Evolutionary conservation across 257 asterid species (phyloP).

Genomic region (Fraxinus cuspidata): DNA sequence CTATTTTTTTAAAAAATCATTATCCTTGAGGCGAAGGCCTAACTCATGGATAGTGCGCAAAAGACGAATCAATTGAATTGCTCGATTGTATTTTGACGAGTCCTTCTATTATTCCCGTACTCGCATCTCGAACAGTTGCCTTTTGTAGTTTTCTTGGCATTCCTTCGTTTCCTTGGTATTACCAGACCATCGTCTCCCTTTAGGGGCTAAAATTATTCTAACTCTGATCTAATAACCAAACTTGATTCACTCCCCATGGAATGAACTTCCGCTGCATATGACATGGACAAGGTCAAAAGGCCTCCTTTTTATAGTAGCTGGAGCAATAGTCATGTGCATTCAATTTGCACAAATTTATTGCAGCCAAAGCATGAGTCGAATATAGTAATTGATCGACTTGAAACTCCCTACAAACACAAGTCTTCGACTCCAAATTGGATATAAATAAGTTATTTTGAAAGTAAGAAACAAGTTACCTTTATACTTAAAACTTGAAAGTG

Average conservation of each 20-base stretch:
- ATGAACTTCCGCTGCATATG: not conserved
- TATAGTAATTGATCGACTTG: not conserved
- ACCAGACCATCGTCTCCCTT: not conserved
- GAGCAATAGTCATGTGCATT: not conserved
- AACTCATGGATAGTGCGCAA: no score
- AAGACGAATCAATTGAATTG: not conserved
- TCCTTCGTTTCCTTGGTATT: not conserved
- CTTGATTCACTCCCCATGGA: not conserved
- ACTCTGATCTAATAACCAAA: not conserved
- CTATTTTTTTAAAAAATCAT: no score
- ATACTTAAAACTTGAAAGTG: no score
- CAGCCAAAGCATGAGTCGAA: not conserved
- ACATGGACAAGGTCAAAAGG: not conserved
- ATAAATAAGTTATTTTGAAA: no score
- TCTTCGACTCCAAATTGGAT: not conserved
- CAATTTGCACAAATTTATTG: not conserved
- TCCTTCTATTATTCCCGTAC: not conserved
- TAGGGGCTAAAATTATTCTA: not conserved
- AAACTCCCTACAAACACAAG: constrained; percentile 1
- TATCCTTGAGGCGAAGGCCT: no score
- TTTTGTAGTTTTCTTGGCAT: not conserved
- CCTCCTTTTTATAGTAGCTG: not conserved
- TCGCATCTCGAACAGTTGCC: not conserved
- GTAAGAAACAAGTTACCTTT: no score
- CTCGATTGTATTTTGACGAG: not conserved